phyloP scores from a whole-genome alignment of 1,284 basidiomycete genomes.

The Ceraceosorus bombacis region DNA sequence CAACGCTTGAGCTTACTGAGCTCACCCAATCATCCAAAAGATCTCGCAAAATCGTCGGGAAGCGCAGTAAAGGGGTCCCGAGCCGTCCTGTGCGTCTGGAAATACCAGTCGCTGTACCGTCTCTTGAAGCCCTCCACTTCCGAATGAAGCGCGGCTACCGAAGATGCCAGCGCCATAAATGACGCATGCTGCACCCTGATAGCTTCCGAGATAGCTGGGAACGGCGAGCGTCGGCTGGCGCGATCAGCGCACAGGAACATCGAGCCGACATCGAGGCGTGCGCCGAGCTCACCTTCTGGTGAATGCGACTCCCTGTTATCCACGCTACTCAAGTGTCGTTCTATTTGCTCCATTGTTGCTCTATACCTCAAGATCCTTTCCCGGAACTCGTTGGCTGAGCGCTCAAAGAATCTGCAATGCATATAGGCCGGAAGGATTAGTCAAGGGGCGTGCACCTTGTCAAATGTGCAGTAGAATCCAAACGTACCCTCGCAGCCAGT shows the following conservation, averaged over 20 bases:
- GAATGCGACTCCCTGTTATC: constrained; percentile 30
- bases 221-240: no score
- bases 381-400: constrained; percentile 27
- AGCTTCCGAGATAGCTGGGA: constrained; percentile 31
- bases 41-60: no score
- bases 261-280: no score
- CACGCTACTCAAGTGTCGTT: constrained; percentile 34
- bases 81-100: constrained; percentile 31
- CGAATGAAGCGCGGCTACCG: constrained; percentile 38
- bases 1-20: no score
- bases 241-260: neutral
- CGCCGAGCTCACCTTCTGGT: constrained; percentile 18
- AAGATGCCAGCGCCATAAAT: constrained; percentile 44
- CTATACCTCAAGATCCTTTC: constrained; percentile 37
- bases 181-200: constrained; percentile 41
- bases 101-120: constrained; percentile 45
- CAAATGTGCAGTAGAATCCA: no score
- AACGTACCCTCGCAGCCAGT: constrained; percentile 4
- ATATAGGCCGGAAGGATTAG: no score
- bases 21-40: no score
- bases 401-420: constrained; percentile 26
- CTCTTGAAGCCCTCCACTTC: constrained; percentile 43
- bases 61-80: constrained; percentile 35
- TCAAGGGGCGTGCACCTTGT: no score
- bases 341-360: constrained; percentile 40